Base-by-base conservation (phyloP, 2,329 filamentous ascomycete species). In the Incumbomyces lentus region DNA sequence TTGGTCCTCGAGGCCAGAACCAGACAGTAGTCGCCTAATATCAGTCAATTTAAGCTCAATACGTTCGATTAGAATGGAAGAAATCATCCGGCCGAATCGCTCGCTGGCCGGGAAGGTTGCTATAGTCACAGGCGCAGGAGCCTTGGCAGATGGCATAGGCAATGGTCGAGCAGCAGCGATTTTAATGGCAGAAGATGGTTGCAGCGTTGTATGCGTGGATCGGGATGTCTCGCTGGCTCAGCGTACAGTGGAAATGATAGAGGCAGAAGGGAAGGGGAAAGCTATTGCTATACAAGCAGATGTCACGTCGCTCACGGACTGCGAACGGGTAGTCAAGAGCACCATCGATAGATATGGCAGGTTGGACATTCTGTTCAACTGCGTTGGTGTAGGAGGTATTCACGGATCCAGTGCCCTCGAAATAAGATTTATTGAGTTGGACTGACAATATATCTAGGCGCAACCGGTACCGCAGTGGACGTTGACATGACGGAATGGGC, bases 281-380 rank as follows among this genome's bases (percentile, higher is more conserved):
- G 71, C 66, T 0, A 53, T 74, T 6, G 65, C 74, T 0, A 52
- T 70, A 1, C 56, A 64, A 40, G 75, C 67, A 2, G 73, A 83
- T 52, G 75, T 82, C n/a, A 79, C 76, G 0, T 60, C 62, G 1
- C 65, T 71, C 13, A 47, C 48, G 0, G 75, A 80, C 45, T 83
- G 78, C 55, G 62, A 72, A 41, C 52, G 49, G 1, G 61, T 64
- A 1, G 58, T 64, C 1, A n/a, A 67, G 0, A 47, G 59, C 0
- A 70, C 78, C 0, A 12, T 78, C 1, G 49, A 65, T 2, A 54
- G 60, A 1, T 82, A 74, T 52, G 77, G 76, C 0, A 64, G 74
- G 1, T 52, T 84, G 1, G 78, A 83, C 54, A 78, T 83, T 35
- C 63, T 84, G 1, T 65, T 83, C 31, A 83, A 83, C 56, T 78